Percentiles rank a stretch among this genome's conserved stretches.
phyloP scores from a whole-genome alignment of 768 basidiomycete genomes.

The Termitomyces sp. region DNA sequence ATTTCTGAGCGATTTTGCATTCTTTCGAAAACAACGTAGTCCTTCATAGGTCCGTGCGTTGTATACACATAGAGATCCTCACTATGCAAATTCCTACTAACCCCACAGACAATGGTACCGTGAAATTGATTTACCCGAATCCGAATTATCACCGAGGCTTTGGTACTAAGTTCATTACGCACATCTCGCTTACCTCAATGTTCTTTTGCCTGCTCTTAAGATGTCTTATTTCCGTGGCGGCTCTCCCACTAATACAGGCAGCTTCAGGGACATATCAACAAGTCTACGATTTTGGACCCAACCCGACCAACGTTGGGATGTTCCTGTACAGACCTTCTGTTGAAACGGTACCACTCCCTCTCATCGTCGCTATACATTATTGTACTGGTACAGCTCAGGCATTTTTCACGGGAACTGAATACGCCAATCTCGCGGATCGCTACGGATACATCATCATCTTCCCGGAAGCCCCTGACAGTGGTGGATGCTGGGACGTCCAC shows the following conservation, averaged over 20 bases:
- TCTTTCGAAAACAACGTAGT: too few species aligned
- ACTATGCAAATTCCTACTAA: too few species aligned
- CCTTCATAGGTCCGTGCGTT: too few species aligned
- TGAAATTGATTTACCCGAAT: too few species aligned
- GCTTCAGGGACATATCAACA: constrained; percentile 31
- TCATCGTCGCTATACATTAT: constrained; percentile 51
- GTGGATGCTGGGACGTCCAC: constrained; percentile 52
- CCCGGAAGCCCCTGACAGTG: constrained; percentile 36
- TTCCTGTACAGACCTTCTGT: constrained; percentile 40
- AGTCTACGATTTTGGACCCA: constrained; percentile 45
- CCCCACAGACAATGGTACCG: too few species aligned
- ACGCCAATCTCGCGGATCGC: constrained; percentile 45
- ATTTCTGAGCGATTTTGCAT: too few species aligned
- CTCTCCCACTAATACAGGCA: constrained; percentile 10
- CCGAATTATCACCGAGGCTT: neutral
- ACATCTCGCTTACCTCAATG: neutral
- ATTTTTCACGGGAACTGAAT: constrained; percentile 45
- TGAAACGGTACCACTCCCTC: constrained; percentile 32
- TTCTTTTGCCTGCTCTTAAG: neutral
- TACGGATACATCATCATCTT: constrained; percentile 50
- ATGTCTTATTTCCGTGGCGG: neutral
- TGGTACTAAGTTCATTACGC: neutral
- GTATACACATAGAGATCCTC: too few species aligned
- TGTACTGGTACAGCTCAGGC: constrained; percentile 49
- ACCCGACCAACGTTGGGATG: constrained; percentile 50